Base-by-base conservation (phyloP, 257 asterid species). In the Primulina eburnea region DNA sequence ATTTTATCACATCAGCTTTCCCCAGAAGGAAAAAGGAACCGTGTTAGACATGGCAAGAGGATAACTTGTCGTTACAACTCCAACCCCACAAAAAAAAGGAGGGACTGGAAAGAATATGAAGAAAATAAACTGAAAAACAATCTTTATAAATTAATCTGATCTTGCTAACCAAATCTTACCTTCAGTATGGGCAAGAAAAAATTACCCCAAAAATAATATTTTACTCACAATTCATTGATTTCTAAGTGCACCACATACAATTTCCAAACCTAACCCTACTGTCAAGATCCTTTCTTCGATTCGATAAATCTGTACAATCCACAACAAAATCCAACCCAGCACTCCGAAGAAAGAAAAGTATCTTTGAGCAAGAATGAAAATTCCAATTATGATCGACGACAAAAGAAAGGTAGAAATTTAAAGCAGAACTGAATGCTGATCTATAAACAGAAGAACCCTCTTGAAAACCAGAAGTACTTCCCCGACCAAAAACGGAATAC, bases 121-220 rank as follows among this genome's bases (percentile, higher is more conserved):
- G 14, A 57, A 34, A 68, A 7, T 14, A 66, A 67, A 12, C n/a
- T n/a, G n/a, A 57, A 62, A 5, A 58, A 68, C 8, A 5, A 59
- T 17, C 20, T 50, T 50, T 50, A 50, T 16, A 50, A 50, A 50
- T 30, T 33, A 56, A 14, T 59, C 52, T 68, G 30, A 62, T 68
- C 75, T 26, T 68, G 16, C 7, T 26, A 73, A 7, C 56, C 28
- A 67, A 64, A 52, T 34, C 8, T 50, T 50, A 50, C 2, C 53
- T 50, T 50, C 0, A 50, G 8, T 4, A 5, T 16, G 20, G 21
- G 57, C 2, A 50, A 17, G 5, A 14, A 43, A 47, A 47, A 3
- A 0, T 16, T 17, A 17, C 57, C 57, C 21, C 57, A 50, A 50
- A 50, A 20, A 16, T 50, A 7, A 50, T 0, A 50, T 5, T 50